Evolutionary conservation across 495 filamentous ascomycete genomes (phyloP).

Genomic region (Cudoniella acicularis): DNA sequence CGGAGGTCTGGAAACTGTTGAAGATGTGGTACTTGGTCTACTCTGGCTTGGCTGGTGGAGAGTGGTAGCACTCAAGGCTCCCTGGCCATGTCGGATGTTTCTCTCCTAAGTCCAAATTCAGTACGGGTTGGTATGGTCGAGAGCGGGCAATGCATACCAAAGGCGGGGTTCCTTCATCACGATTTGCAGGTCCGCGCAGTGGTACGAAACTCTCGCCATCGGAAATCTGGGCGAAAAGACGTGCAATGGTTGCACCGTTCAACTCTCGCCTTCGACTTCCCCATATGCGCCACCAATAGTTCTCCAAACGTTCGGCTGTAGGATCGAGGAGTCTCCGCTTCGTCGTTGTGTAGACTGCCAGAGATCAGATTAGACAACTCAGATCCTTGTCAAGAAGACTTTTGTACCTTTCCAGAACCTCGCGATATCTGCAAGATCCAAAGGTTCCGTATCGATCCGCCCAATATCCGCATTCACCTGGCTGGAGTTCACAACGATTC

Average conservation of each 20-base stretch:
- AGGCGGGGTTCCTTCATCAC: slow-evolving; percentile 34
- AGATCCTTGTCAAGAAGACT: neutral
- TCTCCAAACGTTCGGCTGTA: slow-evolving; percentile 48
- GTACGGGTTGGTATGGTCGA: slow-evolving; percentile 4
- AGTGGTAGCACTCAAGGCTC: slow-evolving; percentile 16
- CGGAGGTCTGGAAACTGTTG: slow-evolving; percentile 4
- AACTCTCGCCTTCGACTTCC: slow-evolving; percentile 45
- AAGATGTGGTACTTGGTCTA: slow-evolving; percentile 16
- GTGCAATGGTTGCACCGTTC: slow-evolving; percentile 41
- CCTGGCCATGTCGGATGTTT: slow-evolving; percentile 6
- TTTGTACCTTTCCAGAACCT: slow-evolving; percentile 48
- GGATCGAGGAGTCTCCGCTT: slow-evolving; percentile 47
- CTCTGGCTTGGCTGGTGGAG: slow-evolving; percentile 6
- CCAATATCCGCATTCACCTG: slow-evolving; percentile 43
- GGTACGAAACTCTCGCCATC: slow-evolving; percentile 45
- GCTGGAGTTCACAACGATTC: slow-evolving; percentile 43
- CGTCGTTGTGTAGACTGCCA: slow-evolving; percentile 48
- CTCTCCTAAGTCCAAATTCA: slow-evolving; percentile 20
- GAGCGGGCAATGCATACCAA: slow-evolving; percentile 29
- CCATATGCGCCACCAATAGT: slow-evolving; percentile 56
- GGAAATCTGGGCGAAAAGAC: slow-evolving; percentile 45
- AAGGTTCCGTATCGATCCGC: slow-evolving; percentile 32
- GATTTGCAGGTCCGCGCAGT: slow-evolving; percentile 37
- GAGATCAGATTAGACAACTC: slow-evolving; percentile 14
- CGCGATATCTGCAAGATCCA: slow-evolving; percentile 45